Percentiles rank a stretch among this genome's conserved stretches.
Evolutionary conservation across 2,329 filamentous ascomycete genomes (phyloP).

Genomic region (Ophiostoma populinum): DNA sequence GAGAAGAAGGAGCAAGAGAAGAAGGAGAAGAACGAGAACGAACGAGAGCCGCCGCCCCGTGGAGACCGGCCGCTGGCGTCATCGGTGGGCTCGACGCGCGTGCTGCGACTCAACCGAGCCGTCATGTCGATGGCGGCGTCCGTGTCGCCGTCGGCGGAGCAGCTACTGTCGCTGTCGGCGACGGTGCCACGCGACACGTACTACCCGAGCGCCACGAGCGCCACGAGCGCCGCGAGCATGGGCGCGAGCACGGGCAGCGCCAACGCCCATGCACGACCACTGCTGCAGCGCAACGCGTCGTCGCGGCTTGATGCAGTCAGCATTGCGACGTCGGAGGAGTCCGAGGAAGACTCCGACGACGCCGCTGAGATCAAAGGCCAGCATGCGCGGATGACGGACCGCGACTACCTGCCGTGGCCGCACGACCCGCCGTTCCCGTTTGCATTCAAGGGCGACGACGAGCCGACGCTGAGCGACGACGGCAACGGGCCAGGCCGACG

Average conservation of each 20-base stretch:
- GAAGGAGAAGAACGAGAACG: background rate
- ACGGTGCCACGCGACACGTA: constrained; percentile 5
- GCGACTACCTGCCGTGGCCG: constrained; percentile 41
- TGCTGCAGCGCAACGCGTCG: constrained; percentile 3
- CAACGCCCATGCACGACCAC: background rate
- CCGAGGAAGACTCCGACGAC: constrained; percentile 4
- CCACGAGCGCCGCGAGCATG: constrained; percentile 1
- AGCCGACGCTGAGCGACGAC: too few species aligned
- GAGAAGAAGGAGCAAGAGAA: background rate
- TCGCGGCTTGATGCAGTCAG: constrained; percentile 3
- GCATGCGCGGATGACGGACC: constrained; percentile 30
- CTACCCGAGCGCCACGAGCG: constrained; percentile 6
- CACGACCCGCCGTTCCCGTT: constrained; percentile 39
- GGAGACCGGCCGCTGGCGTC: constrained; percentile 1
- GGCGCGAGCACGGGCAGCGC: background rate
- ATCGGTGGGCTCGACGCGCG: constrained; percentile 6
- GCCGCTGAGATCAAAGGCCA: background rate
- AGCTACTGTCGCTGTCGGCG: background rate
- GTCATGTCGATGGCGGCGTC: constrained; percentile 8
- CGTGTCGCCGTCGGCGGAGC: constrained; percentile 5
- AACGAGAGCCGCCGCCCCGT: too few species aligned
- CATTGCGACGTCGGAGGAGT: constrained; percentile 7
- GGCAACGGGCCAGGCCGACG: too few species aligned
- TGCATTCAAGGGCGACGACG: constrained; percentile 13
- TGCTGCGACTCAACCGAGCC: constrained; percentile 6